A percentile compares a stretch with the other conserved stretches of the same genome.
phyloP scores from a whole-genome alignment of 306 rosid species.

The Clitoria ternatea region DNA sequence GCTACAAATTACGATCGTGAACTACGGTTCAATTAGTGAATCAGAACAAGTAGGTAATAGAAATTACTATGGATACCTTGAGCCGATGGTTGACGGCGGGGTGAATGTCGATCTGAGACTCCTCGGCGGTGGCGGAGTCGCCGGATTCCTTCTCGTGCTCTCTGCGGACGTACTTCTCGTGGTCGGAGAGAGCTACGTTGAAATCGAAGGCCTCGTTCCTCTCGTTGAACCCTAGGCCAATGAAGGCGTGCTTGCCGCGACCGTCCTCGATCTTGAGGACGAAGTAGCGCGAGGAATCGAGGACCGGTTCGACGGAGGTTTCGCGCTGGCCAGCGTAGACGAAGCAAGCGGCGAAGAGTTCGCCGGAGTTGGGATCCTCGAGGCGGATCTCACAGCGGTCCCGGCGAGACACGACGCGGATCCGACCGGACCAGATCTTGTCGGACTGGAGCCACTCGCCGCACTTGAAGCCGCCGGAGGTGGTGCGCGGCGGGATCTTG shows the following conservation, averaged over 20 bases:
- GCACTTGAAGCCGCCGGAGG: conserved; percentile 96
- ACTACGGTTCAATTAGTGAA: not conserved
- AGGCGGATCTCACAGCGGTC: conserved; percentile 98
- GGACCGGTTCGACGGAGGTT: conserved; percentile 77
- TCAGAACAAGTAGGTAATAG: not conserved
- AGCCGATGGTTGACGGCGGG: conserved; percentile 94
- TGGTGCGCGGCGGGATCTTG: conserved; percentile 90
- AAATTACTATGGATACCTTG: conserved; percentile 43
- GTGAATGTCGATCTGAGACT: conserved; percentile 77
- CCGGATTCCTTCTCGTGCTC: conserved; percentile 71
- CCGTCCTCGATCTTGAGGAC: conserved; percentile 99
- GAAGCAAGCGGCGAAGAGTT: conserved; percentile 94
- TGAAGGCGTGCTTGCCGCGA: conserved; percentile 83
- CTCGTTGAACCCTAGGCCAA: conserved; percentile 88
- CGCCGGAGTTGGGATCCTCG: conserved; percentile 87
- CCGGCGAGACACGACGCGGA: conserved; percentile 82
- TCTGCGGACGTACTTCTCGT: conserved; percentile 81
- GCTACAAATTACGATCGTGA: not conserved
- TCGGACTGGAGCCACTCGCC: conserved; percentile 99
- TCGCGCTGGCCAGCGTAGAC: conserved; percentile 89
- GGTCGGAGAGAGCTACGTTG: conserved; percentile 95
- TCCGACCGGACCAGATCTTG: conserved; percentile 96
- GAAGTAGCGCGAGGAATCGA: conserved; percentile 94
- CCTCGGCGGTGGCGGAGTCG: conserved; percentile 31
- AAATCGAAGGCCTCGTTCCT: conserved; percentile 96